Conservation (phyloP, 2,329 filamentous ascomycete genomes). For the Sporothrix inflata region DNA sequence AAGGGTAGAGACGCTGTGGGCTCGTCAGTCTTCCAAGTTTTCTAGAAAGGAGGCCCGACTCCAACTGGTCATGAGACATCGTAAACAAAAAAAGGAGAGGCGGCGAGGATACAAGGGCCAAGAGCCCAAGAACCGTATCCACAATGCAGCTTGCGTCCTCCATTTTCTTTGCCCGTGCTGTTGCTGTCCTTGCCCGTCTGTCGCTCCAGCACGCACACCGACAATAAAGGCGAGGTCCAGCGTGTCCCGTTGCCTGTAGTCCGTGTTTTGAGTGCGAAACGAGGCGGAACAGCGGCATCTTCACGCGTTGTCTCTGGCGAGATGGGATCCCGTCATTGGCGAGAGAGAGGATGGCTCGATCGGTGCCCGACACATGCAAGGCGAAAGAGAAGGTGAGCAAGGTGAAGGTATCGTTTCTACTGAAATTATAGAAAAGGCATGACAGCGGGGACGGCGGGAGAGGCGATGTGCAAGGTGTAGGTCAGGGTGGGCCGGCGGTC, state of each 20-base stretch:
- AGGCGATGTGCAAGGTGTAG: conserved; percentile 18
- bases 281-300: conserved; percentile 10
- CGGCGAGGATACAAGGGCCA: background rate
- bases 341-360: background rate
- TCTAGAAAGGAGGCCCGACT: conserved; percentile 26
- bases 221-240: background rate
- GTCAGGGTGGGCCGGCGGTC: conserved; percentile 20
- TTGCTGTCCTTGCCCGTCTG: background rate
- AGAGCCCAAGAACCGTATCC: background rate
- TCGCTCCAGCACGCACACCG: conserved; percentile 19
- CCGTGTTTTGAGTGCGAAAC: background rate
- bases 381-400: conserved; percentile 14
- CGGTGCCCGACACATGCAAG: conserved; percentile 12
- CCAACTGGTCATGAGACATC: conserved; percentile 20
- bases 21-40: conserved; percentile 13
- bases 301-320: conserved; percentile 11
- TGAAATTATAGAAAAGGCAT: too few species aligned
- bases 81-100: conserved; percentile 26
- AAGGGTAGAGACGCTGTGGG: background rate
- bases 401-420: background rate
- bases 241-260: background rate
- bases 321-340: background rate
- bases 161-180: background rate
- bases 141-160: background rate
- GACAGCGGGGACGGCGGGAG: background rate